Evolutionary conservation across 768 basidiomycete genomes (phyloP), one percentile per base, ranked within the genome.

Genomic region (Lactarius hatsudake): DNA sequence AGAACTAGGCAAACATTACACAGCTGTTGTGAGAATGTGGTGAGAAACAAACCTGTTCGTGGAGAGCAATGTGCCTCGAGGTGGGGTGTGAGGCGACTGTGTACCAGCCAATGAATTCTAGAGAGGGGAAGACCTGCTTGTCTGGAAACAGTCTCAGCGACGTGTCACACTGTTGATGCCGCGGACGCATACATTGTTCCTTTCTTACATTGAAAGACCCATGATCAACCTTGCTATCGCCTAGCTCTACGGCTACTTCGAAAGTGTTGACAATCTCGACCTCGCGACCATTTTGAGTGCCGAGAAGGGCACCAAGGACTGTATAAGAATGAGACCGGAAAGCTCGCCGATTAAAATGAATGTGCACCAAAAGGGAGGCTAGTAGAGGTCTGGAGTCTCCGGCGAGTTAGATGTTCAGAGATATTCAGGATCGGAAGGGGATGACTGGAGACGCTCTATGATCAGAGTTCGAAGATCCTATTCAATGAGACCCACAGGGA

Each of bases 71-170:
- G 73, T 98, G 94, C 23, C 80, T 80, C n/a, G 83, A 73, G 1
- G 88, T 88, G 0, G 94, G 94, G 13, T 81, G 79, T n/a, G 83
- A 75, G 18, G 93, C 89, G 54, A 96, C 88, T 0, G 91, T 92
- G 78, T 99, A 99, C 97, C 97, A 99, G 9, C 97, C 97, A 60
- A 99, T 91, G 74, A 99, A 89, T 74, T 98, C 97, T 40, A 98
- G 83, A 0, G 95, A 94, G 13, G 97, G 97, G 76, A 99, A 98
- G 26, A 98, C 96, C 78, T 97, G 95, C 77, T 96, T 96, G 82
- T 95, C 96, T 98, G 76, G 54, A 60, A 61, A 18, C 3, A 23
- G 18, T 43, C 30, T 42, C 20, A 64, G 63, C 17, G 36, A 7
- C 28, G 36, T 8, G 8, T 12, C 26, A 40, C 12, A 12, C 10